Percentiles rank a stretch among this genome's conserved stretches.
Conservation (phyloP, 176 grass and related monocot species). For the Musa acuminata region DNA sequence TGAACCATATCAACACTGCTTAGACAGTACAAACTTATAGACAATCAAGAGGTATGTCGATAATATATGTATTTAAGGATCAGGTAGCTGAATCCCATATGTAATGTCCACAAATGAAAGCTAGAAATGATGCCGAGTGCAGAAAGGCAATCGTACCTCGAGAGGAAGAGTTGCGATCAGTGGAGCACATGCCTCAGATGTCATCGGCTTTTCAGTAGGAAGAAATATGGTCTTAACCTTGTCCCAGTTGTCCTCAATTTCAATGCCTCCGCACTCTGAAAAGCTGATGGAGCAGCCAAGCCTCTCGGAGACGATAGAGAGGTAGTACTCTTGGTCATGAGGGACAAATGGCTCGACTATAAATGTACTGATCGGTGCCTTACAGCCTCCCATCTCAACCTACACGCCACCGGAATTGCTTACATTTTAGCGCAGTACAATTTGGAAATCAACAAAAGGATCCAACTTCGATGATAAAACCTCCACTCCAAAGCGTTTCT, state of each 20-base stretch:
- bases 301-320: constrained; percentile 71
- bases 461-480: constrained; percentile 10
- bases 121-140: not conserved
- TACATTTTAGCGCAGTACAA: not conserved
- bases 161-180: constrained; percentile 87
- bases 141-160: constrained; percentile 38
- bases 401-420: constrained; percentile 15
- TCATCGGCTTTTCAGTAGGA: constrained; percentile 65
- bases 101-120: not conserved
- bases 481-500: constrained; percentile 77
- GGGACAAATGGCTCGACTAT: constrained; percentile 92
- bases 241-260: constrained; percentile 99
- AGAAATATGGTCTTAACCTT: constrained; percentile 93
- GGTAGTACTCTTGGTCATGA: constrained; percentile 92
- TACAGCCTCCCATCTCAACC: constrained; percentile 97
- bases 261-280: constrained; percentile 89
- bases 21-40: too few relatives aligned
- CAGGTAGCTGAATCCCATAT: not conserved
- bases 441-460: not conserved
- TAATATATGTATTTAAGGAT: not conserved
- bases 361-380: constrained; percentile 90
- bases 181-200: constrained; percentile 64
- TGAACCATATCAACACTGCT: not conserved
- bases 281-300: constrained; percentile 83
- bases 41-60: not conserved